Evolutionary conservation across 768 basidiomycete species (phyloP).

Genomic region (Pleurotus eryngii): DNA sequence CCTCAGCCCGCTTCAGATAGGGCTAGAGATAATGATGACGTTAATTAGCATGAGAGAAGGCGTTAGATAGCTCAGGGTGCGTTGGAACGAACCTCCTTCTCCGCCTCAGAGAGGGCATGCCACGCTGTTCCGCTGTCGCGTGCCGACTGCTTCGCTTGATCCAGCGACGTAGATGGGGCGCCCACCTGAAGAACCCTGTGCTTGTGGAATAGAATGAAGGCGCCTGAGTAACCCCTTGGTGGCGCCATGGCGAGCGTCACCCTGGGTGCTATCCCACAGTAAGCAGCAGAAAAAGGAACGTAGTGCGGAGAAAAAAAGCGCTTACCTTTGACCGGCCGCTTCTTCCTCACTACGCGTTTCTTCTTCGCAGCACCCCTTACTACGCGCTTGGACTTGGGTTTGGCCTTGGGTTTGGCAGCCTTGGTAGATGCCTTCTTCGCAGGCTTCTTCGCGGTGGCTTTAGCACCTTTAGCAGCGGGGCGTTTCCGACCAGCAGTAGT

Average conservation of each 20-base stretch:
- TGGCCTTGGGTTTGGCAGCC: constrained; percentile 7
- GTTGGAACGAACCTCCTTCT: constrained; percentile 30
- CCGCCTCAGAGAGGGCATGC: constrained; percentile 25
- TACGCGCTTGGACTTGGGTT: constrained; percentile 7
- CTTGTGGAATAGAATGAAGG: constrained; percentile 21
- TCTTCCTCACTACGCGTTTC: background rate
- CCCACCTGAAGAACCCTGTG: constrained; percentile 11
- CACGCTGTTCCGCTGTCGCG: constrained; percentile 24
- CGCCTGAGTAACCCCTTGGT: constrained; percentile 23
- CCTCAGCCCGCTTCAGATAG: constrained; percentile 19
- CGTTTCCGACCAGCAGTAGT: too few relatives aligned
- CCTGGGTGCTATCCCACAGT: background rate
- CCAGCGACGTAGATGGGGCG: background rate
- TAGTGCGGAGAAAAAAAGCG: background rate
- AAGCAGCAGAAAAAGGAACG: background rate
- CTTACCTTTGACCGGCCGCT: background rate
- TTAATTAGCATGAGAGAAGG: background rate
- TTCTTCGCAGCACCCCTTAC: constrained; percentile 7
- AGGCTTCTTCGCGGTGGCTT: background rate
- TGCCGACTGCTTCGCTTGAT: constrained; percentile 1
- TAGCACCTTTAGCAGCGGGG: background rate
- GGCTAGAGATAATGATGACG: constrained; percentile 2
- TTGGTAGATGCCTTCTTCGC: constrained; percentile 7
- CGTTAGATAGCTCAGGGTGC: background rate
- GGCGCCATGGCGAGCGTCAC: constrained; percentile 11